Conservation (phyloP, 768 basidiomycete genomes). For the Mycena olivaceomarginata region DNA sequence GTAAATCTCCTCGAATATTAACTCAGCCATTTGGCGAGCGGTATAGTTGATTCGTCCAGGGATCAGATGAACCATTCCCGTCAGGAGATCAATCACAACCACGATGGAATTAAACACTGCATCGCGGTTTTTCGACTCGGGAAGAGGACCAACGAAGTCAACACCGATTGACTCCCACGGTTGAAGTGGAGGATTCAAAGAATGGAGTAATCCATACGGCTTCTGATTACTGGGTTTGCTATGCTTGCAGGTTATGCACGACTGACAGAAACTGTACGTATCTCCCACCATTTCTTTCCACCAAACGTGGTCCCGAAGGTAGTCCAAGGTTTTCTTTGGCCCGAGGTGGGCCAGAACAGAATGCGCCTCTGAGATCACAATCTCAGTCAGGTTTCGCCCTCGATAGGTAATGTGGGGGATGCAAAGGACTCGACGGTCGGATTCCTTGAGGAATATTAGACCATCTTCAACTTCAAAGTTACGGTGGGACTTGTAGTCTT, state of each 20-base stretch:
- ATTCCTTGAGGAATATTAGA: neutral
- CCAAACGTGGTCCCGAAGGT: neutral
- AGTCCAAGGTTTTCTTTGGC: slow-evolving; percentile 3
- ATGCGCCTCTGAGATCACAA: neutral
- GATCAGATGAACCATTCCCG: slow-evolving; percentile 4
- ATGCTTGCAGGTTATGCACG: neutral
- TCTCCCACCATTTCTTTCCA: slow-evolving; percentile 1
- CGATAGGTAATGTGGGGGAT: neutral
- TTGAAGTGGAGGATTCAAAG: neutral
- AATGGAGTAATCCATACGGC: neutral
- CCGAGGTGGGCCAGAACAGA: neutral
- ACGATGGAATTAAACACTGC: neutral
- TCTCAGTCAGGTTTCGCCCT: neutral
- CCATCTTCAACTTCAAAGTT: neutral
- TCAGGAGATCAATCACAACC: neutral
- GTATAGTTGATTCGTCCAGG: slow-evolving; percentile 5
- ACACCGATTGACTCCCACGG: neutral
- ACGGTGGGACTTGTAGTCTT: neutral
- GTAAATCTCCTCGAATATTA: neutral
- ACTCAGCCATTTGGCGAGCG: neutral
- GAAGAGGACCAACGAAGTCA: neutral
- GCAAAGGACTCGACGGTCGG: neutral
- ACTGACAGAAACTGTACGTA: neutral
- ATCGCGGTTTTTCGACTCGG: slow-evolving; percentile 1
- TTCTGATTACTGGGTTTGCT: neutral